These are phyloP conservation scores for Neoarthrinium moseri DNA, from an alignment of 2,329 filamentous ascomycete genomes.

Conservation along the genomic window DNA sequence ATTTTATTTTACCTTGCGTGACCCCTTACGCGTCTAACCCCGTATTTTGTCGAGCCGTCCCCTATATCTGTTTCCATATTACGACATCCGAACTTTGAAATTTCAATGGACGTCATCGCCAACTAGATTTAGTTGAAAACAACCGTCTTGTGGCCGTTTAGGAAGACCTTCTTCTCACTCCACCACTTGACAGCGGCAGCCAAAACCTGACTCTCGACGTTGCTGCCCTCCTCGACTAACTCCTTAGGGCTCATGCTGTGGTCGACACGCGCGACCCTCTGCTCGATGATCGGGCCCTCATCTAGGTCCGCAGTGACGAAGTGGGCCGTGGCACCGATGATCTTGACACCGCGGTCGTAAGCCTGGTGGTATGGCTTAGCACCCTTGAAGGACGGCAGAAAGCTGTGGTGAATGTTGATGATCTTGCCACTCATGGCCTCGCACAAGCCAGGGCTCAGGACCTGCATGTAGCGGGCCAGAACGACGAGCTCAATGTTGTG, in stretches of 20 bases:
- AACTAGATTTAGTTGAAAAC: constrained; percentile 65
- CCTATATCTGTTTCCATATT: too few relatives aligned
- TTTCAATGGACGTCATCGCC: too few relatives aligned
- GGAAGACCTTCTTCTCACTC: constrained; percentile 72
- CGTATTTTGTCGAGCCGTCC: too few relatives aligned
- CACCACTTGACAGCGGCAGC: constrained; percentile 83
- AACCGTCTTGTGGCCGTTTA: constrained; percentile 79
- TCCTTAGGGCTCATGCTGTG: constrained; percentile 75
- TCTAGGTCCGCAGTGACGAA: constrained; percentile 84
- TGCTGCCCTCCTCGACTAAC: constrained; percentile 76
- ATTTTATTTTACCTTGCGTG: too few relatives aligned
- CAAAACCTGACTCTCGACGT: constrained; percentile 80
- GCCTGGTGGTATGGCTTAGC: constrained; percentile 84
- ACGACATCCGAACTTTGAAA: too few relatives aligned
- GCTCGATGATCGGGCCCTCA: constrained; percentile 86
- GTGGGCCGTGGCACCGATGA: constrained; percentile 82
- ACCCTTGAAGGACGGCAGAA: constrained; percentile 84
- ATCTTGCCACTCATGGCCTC: constrained; percentile 79
- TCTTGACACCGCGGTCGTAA: constrained; percentile 83
- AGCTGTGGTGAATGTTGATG: constrained; percentile 90
- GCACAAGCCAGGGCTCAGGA: constrained; percentile 73
- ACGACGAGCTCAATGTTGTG: constrained; percentile 77
- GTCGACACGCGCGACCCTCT: constrained; percentile 74
- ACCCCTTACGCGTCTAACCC: too few relatives aligned
- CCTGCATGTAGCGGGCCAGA: constrained; percentile 85